Conservation (phyloP, 345 rosid species). For the Gossypium stocksii region DNA sequence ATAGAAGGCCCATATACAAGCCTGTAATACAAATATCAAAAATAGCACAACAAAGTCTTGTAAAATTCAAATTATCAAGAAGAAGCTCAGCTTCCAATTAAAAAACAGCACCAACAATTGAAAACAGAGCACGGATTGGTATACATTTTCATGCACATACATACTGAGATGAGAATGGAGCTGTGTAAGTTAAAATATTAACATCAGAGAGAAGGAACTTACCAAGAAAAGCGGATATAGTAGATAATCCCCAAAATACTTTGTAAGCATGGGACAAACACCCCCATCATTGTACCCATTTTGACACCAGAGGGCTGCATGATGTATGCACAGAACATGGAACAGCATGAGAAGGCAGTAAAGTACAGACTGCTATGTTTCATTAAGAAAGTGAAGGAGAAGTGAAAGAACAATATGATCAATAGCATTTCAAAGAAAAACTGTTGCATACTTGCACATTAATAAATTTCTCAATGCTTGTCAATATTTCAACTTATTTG, state of each 20-base stretch:
- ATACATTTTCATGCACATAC: background rate
- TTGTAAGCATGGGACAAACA: slow-evolving; percentile 95
- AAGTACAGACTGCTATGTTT: slow-evolving; percentile 3
- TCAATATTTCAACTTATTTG: background rate
- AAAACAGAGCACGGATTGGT: background rate
- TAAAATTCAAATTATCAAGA: background rate
- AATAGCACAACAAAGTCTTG: background rate
- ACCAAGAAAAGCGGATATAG: slow-evolving; percentile 99
- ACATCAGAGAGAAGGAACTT: slow-evolving; percentile 19
- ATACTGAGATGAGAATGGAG: slow-evolving; percentile 1
- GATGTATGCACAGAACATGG: slow-evolving; percentile 24
- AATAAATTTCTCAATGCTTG: slow-evolving; percentile 4
- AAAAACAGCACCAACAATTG: background rate
- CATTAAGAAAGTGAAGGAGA: background rate
- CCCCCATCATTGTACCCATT: slow-evolving; percentile 99
- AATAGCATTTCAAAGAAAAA: background rate
- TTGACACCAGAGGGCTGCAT: slow-evolving; percentile 67
- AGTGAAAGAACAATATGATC: background rate
- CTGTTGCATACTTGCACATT: background rate
- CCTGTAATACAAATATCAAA: background rate
- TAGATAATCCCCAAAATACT: slow-evolving; percentile 96
- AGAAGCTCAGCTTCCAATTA: background rate
- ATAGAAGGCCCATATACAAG: background rate
- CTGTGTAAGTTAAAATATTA: background rate
- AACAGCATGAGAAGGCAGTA: slow-evolving; percentile 17